A percentile compares a stretch with the other conserved stretches of the same genome.
phyloP scores from a whole-genome alignment of 148 eudicot genomes.

The Spergularia marina region DNA sequence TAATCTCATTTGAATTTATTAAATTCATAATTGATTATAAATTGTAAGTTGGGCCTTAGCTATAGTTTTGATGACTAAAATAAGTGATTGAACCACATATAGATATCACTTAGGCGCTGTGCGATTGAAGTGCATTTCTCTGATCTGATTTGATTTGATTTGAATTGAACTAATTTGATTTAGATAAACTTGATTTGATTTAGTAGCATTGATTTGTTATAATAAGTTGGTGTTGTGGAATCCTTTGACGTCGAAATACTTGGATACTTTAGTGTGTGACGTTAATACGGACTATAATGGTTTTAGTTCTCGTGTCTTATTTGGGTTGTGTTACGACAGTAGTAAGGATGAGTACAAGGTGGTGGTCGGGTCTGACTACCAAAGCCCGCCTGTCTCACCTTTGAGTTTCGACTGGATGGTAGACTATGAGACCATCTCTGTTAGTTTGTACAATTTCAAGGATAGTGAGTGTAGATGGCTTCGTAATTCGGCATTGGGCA shows the following conservation, averaged over 20 bases:
- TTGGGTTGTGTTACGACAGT: background rate
- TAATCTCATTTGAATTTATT: too few relatives aligned
- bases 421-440: background rate
- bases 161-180: too few relatives aligned
- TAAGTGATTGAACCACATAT: too few relatives aligned
- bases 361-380: background rate
- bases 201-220: conserved; percentile 1
- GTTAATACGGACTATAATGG: background rate
- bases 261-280: background rate
- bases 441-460: background rate
- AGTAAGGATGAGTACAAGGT: background rate
- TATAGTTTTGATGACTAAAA: too few relatives aligned
- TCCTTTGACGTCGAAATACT: conserved; percentile 1
- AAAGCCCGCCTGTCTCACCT: background rate
- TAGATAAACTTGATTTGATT: too few relatives aligned
- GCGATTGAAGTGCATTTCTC: too few relatives aligned
- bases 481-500: background rate
- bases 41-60: too few relatives aligned
- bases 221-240: conserved; percentile 12
- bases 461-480: background rate
- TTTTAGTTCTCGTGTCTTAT: background rate
- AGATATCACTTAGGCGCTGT: too few relatives aligned
- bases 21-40: too few relatives aligned
- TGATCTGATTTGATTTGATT: too few relatives aligned
- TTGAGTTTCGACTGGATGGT: background rate